A percentile compares a stretch with the other conserved stretches of the same genome.
These are phyloP conservation scores for Pythium sukuiense DNA, from an alignment of 352 stramenopile species.

Conservation along the genomic window DNA sequence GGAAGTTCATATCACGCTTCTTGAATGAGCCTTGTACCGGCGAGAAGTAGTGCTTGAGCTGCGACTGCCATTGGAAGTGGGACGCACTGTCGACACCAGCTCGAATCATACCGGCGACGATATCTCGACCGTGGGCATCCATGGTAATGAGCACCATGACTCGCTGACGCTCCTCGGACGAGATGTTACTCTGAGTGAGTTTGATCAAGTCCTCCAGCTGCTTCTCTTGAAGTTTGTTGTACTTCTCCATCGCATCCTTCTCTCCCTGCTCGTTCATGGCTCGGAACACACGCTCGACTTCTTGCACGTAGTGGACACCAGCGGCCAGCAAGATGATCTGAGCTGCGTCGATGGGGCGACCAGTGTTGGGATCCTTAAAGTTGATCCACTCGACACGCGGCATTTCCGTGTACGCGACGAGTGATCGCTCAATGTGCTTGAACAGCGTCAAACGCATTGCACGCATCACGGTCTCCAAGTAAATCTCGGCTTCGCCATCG, in stretches of 20 bases:
- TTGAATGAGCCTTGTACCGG: constrained; percentile 86
- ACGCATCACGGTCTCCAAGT: constrained; percentile 94
- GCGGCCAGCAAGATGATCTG: constrained; percentile 94
- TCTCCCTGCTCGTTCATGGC: constrained; percentile 70
- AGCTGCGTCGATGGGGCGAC: constrained; percentile 91
- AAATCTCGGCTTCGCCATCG: constrained; percentile 97
- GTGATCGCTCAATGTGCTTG: constrained; percentile 91
- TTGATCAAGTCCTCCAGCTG: constrained; percentile 94
- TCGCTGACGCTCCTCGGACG: constrained; percentile 90
- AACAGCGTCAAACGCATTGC: constrained; percentile 94
- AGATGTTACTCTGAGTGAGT: constrained; percentile 91
- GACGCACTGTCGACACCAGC: constrained; percentile 79
- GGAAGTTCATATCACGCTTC: constrained; percentile 90
- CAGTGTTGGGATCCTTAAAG: constrained; percentile 82
- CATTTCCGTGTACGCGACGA: constrained; percentile 91
- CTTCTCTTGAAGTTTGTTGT: constrained; percentile 92
- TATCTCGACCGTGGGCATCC: constrained; percentile 93
- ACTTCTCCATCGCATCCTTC: constrained; percentile 85
- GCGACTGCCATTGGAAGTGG: constrained; percentile 94
- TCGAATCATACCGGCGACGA: constrained; percentile 95
- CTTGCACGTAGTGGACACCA: constrained; percentile 92
- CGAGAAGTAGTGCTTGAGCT: constrained; percentile 95
- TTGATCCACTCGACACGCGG: constrained; percentile 95
- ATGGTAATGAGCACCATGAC: constrained; percentile 97
- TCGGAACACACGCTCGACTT: constrained; percentile 88